These are phyloP conservation scores for Dinochytrium kinnereticum DNA, from an alignment of 371 early-diverging fungal species.

Conservation along the genomic window DNA sequence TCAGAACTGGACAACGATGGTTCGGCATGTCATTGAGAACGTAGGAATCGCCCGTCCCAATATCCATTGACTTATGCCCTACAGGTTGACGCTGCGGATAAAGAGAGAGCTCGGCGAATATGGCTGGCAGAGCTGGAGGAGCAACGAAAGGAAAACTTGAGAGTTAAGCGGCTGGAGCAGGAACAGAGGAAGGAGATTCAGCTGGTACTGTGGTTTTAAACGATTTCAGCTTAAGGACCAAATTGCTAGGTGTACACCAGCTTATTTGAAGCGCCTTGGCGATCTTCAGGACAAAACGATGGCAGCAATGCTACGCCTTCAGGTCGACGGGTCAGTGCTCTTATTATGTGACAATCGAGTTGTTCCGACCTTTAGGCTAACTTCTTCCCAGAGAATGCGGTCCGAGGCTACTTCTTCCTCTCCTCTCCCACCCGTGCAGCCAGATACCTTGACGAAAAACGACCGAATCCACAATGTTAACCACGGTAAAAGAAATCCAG, in stretches of 20 bases:
- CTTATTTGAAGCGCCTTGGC: constrained; percentile 5
- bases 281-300: neutral
- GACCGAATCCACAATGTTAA: too few relatives aligned
- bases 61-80: too few relatives aligned
- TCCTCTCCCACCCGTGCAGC: too few relatives aligned
- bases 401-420: too few relatives aligned
- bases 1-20: too few relatives aligned
- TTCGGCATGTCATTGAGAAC: too few relatives aligned
- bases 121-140: constrained; percentile 2
- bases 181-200: neutral
- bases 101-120: neutral
- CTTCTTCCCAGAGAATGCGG: too few relatives aligned
- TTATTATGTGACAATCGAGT: too few relatives aligned
- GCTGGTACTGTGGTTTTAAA: neutral
- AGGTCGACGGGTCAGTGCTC: neutral
- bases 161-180: neutral
- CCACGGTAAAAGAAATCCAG: too few relatives aligned
- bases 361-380: too few relatives aligned
- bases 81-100: neutral
- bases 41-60: neutral
- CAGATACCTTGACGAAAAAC: too few relatives aligned
- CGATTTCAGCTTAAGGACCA: neutral
- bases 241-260: constrained; percentile 4
- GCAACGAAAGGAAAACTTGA: neutral
- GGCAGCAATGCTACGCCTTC: neutral